Conservation (phyloP, 2,329 filamentous ascomycete species). For the Venturia aucupariae region DNA sequence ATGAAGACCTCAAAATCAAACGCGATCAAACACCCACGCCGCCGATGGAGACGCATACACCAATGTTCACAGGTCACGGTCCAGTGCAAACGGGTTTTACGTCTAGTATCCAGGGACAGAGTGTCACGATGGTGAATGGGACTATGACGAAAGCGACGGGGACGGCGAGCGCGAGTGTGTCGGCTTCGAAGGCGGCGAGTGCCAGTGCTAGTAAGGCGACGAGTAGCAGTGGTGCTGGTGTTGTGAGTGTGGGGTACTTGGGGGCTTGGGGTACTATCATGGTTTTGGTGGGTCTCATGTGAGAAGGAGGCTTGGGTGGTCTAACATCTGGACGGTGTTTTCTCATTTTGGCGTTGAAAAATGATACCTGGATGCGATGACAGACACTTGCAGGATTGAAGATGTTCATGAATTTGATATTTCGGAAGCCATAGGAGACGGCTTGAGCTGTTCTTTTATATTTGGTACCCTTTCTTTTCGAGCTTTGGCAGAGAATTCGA, state of each 20-base stretch:
- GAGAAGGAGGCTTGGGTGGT: not conserved
- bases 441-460: too few relatives aligned
- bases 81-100: not conserved
- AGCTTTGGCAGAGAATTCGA: not conserved
- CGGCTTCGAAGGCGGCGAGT: not conserved
- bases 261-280: not conserved
- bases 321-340: not conserved
- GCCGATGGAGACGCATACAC: not conserved
- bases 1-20: constrained; percentile 1
- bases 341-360: not conserved
- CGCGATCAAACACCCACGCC: not conserved
- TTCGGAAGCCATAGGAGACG: not conserved
- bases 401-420: not conserved
- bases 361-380: not conserved
- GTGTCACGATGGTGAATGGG: not conserved
- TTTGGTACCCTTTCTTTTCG: not conserved
- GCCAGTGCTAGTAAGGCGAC: not conserved
- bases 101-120: not conserved
- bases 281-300: not conserved
- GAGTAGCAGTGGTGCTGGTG: not conserved
- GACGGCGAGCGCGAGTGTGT: not conserved
- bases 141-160: not conserved
- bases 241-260: not conserved
- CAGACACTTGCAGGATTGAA: not conserved
- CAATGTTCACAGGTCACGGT: not conserved